phyloP scores from a whole-genome alignment of 768 basidiomycete species.

The Suillus lakei region DNA sequence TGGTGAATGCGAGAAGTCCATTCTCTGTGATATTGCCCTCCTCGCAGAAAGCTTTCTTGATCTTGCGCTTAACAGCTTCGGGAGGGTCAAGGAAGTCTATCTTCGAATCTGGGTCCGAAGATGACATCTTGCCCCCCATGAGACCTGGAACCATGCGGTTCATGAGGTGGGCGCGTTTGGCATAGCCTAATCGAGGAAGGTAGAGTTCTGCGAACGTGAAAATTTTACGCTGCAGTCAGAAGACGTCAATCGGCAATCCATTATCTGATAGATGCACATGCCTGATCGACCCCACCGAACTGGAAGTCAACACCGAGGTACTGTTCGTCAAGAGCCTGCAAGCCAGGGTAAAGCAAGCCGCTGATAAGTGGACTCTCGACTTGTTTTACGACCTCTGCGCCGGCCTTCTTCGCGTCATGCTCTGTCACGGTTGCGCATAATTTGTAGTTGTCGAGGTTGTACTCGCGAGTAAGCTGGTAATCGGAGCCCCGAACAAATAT shows the following conservation, averaged over 20 bases:
- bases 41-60: conserved; percentile 92
- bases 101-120: conserved; percentile 96
- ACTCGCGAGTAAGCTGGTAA: conserved; percentile 90
- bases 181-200: conserved; percentile 91
- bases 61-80: conserved; percentile 83
- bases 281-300: conserved; percentile 98
- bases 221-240: conserved; percentile 81
- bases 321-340: conserved; percentile 97
- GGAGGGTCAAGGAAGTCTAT: conserved; percentile 96
- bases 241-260: background rate
- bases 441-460: conserved; percentile 94
- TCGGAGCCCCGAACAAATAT: conserved; percentile 88
- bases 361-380: conserved; percentile 90
- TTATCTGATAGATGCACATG: conserved; percentile 37
- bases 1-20: conserved; percentile 83
- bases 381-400: conserved; percentile 98
- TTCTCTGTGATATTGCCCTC: conserved; percentile 90
- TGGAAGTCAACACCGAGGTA: conserved; percentile 97
- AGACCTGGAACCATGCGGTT: conserved; percentile 97
- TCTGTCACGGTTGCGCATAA: conserved; percentile 91
- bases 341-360: conserved; percentile 92
- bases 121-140: conserved; percentile 96
- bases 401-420: conserved; percentile 97
- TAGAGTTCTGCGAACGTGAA: conserved; percentile 98
- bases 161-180: conserved; percentile 97